Percentiles rank a stretch among this genome's conserved stretches.
These are phyloP conservation scores for Vigna unguiculata DNA, from an alignment of 306 rosid species.

Conservation along the genomic window DNA sequence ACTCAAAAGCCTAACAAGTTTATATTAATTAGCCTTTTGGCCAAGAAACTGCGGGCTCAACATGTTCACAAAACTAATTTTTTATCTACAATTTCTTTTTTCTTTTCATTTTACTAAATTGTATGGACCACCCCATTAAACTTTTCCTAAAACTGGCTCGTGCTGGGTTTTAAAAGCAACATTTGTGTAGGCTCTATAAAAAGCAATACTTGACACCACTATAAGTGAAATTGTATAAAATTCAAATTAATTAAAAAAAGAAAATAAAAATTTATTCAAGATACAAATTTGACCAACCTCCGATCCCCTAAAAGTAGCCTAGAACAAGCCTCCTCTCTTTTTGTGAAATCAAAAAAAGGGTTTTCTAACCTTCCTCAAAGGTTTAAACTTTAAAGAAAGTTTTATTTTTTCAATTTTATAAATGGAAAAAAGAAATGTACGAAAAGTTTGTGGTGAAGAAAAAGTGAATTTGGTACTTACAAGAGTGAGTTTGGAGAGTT, in stretches of 20 bases:
- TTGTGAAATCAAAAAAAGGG: neutral
- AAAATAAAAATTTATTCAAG: neutral
- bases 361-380: neutral
- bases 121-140: constrained; percentile 25
- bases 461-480: constrained; percentile 47
- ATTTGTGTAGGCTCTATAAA: constrained; percentile 10
- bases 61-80: neutral
- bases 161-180: constrained; percentile 22
- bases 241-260: neutral
- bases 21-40: constrained; percentile 37
- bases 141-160: constrained; percentile 31
- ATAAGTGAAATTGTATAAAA: neutral
- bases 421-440: too few species aligned
- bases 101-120: constrained; percentile 2
- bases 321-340: neutral
- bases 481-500: constrained; percentile 74
- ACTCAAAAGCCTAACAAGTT: constrained; percentile 38
- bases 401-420: too few species aligned
- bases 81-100: neutral
- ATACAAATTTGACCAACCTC: constrained; percentile 31
- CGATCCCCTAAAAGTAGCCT: neutral
- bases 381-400: neutral
- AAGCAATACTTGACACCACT: constrained; percentile 20
- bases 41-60: neutral
- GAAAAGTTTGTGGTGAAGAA: too few species aligned